Evolutionary conservation across 2,329 filamentous ascomycete species (phyloP), one percentile per base, ranked within the genome.

Genomic region (Bipolaris victoriae): DNA sequence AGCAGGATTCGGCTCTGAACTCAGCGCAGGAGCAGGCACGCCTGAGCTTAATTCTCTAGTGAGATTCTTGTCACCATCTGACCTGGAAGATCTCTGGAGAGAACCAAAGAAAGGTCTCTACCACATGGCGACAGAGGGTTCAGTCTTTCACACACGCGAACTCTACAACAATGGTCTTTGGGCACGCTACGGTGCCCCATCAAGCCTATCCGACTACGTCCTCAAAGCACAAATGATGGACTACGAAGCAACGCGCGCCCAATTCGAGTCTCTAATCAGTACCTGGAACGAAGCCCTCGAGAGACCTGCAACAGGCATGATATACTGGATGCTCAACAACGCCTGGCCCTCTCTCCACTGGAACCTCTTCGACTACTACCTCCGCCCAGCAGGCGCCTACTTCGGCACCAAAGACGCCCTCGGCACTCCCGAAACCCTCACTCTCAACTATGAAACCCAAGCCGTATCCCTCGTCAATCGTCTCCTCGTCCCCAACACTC

Each of bases 271-370:
- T 0, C 88, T 82, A 64, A 76, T 80, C 0, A 76, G 81, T 2
- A 75, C 78, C 0, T 86, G 85, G 80, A 83, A 69, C 57, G 78
- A 79, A 1, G 58, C 78, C 77, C 9, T 44, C 1, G 69, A 75
- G 1, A 76, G 82, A 3, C 83, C 84, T 0, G 84, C 86, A 0
- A 88, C 86, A 0, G 86, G 86, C 0, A 47, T 84, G 46, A 82
- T 89, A 15, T 89, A 89, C 74, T 89, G 86, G 86, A 88, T 89
- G 86, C 70, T 88, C 51, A 88, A 87, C 62, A 82, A 82, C 44
- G 86, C 86, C 0, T 89, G 86, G 85, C 86, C 87, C 0, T 83
- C 80, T 52, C 74, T 89, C 26, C 86, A 88, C 66, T 89, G 87
- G 86, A 84, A 85, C 51, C 72, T 88, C 5, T 87, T 88, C 66